Percentiles rank a stretch among this genome's conserved stretches.
These are phyloP conservation scores for Polychaeton citri DNA, from an alignment of 2,329 filamentous ascomycete species.

Conservation along the genomic window DNA sequence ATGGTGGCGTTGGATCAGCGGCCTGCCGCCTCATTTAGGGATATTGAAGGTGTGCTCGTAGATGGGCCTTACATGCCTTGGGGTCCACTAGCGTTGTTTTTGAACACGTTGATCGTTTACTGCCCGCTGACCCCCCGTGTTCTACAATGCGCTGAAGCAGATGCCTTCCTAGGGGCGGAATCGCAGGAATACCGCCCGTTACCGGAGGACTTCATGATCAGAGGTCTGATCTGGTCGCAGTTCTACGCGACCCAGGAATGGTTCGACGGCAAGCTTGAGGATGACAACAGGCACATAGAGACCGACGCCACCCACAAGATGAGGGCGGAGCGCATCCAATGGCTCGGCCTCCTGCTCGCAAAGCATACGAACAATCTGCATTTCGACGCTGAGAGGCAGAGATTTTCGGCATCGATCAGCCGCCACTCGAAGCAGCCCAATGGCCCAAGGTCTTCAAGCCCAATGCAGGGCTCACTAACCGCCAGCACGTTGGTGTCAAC, in stretches of 20 bases:
- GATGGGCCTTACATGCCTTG: conserved; percentile 36
- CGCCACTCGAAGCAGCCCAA: too few relatives aligned
- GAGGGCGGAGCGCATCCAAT: conserved; percentile 12
- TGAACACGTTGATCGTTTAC: conserved; percentile 38
- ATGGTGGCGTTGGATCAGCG: neutral
- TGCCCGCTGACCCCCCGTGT: conserved; percentile 22
- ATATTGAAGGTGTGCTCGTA: conserved; percentile 9
- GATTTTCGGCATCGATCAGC: conserved; percentile 12
- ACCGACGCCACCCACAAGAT: conserved; percentile 32
- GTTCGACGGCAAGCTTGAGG: conserved; percentile 50
- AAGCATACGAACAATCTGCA: conserved; percentile 11
- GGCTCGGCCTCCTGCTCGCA: conserved; percentile 14
- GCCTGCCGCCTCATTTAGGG: neutral
- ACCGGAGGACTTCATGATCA: conserved; percentile 55
- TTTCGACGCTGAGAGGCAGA: conserved; percentile 8
- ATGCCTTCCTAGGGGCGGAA: conserved; percentile 28
- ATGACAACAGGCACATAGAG: conserved; percentile 53
- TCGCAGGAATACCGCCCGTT: conserved; percentile 38
- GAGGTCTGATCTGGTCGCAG: conserved; percentile 48
- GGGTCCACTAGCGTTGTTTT: conserved; percentile 36
- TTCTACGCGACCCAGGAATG: conserved; percentile 45
- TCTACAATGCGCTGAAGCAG: conserved; percentile 19
- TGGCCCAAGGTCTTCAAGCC: neutral
- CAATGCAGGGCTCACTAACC: too few relatives aligned
- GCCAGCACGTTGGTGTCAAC: too few relatives aligned